These are phyloP conservation scores for Leccinum boreale DNA, from an alignment of 768 basidiomycete species.

Conservation along the genomic window DNA sequence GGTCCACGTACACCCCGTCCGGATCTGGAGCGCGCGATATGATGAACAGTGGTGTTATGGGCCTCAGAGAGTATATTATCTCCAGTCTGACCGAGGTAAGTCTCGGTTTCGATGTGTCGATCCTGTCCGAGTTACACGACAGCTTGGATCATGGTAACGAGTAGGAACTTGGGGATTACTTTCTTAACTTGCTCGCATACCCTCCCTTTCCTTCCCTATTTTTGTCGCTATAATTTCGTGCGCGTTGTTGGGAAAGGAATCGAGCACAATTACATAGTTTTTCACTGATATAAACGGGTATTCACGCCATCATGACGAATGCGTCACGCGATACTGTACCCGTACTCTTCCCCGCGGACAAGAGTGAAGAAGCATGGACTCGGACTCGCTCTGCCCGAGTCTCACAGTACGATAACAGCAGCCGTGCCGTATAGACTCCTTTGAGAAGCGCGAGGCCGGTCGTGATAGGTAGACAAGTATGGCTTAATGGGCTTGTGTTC, in stretches of 20 bases:
- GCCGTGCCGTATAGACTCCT: not conserved
- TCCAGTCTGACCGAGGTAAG: not conserved
- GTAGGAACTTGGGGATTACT: not conserved
- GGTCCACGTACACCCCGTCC: slow-evolving; percentile 13
- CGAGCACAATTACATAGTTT: not conserved
- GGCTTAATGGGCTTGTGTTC: too few species aligned
- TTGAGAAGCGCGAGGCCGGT: not conserved
- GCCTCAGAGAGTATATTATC: not conserved
- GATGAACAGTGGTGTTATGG: slow-evolving; percentile 16
- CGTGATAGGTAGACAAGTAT: not conserved
- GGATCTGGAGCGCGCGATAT: slow-evolving; percentile 44
- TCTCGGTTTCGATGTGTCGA: not conserved
- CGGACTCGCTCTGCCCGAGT: not conserved
- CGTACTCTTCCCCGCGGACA: not conserved
- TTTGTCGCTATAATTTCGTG: not conserved
- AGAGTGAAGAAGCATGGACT: not conserved
- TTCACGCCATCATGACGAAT: not conserved
- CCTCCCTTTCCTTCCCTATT: not conserved
- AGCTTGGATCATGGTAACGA: not conserved
- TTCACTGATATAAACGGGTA: not conserved
- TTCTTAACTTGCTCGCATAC: too few species aligned
- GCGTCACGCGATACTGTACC: not conserved
- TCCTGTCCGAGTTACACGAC: not conserved
- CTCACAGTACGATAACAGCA: not conserved
- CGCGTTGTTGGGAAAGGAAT: not conserved